These are phyloP conservation scores for Rutstroemia sydowiana DNA, from an alignment of 2,329 filamentous ascomycete genomes.

Conservation along the genomic window DNA sequence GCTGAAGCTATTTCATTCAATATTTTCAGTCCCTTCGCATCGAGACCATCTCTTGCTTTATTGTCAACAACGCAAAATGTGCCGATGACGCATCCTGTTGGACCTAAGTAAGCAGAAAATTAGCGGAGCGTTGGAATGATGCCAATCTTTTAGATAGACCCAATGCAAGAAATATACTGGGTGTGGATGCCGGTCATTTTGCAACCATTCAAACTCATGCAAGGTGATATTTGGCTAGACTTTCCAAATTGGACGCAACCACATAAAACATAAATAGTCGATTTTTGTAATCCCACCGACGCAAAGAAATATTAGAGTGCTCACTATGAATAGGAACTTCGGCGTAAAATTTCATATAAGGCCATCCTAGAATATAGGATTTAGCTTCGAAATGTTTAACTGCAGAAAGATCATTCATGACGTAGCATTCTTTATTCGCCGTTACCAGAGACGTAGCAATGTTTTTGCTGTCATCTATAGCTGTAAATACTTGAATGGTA, in stretches of 20 bases:
- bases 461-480: conserved; percentile 11
- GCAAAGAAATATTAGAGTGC: neutral
- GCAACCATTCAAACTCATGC: no score
- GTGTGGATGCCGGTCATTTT: no score
- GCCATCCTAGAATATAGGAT: conserved; percentile 17
- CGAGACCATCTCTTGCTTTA: conserved; percentile 42
- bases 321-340: conserved; percentile 21
- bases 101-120: neutral
- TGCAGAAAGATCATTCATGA: conserved; percentile 20
- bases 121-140: neutral
- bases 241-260: no score
- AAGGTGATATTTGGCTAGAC: no score
- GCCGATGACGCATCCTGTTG: conserved; percentile 42
- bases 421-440: conserved; percentile 15
- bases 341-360: conserved; percentile 23
- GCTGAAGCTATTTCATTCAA: conserved; percentile 48
- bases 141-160: neutral
- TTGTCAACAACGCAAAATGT: conserved; percentile 53
- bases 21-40: conserved; percentile 39
- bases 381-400: conserved; percentile 14
- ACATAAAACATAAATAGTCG: no score
- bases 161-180: neutral
- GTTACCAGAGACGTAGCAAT: conserved; percentile 8
- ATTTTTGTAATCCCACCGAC: no score
- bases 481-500: conserved; percentile 19